Evolutionary conservation across 2,329 filamentous ascomycete genomes (phyloP), one percentile per base, ranked within the genome.

Genomic region (Phyllosticta paracitricarpa): DNA sequence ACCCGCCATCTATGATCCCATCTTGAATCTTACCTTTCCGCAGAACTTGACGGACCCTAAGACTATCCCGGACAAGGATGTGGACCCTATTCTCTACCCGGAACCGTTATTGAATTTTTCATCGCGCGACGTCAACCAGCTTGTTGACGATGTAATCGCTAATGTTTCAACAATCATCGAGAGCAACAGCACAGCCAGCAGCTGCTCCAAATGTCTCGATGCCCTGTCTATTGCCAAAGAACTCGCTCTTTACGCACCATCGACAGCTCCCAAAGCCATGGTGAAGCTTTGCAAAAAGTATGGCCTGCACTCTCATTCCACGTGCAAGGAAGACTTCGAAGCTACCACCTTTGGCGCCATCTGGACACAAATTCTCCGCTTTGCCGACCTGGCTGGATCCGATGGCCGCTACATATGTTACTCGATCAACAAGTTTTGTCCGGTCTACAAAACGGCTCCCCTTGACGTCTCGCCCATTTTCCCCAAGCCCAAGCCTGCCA

Each of bases 391-490:
- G 17, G 74, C 84, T 8, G 82, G 81, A 8, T 72, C 79, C 2
- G 83, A 85, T 67, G 83, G 82, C 4, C 71, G 77, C 60, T 83
- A 82, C 63, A 84, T 85, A 54, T 85, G 82, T 72, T 77, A 79
- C 64, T 76, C 72, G 17, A 65, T 84, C 4, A 75, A 68, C 30
- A 74, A 64, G 4, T 82, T 79, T 66, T 85, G 83, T 66, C 69
- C 75, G 0, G 66, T 68, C 12, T 82, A 82, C 5, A 67, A 67
- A 0, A 78, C 79, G 2, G 71, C 71, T 6, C 73, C 77, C 0
- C 69, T 81, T 30, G 75, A 81, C 64, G 78, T 73, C 1, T 75
- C 76, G 0, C 64, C 64, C 2, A 65, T 78, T 4, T 85, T 84
- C 61, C 57, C 57, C 3, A 84, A 83, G 66, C 78, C 81, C 2